Evolutionary conservation across 139 green algal species (phyloP).

Genomic region (Nannochloris sp.): DNA sequence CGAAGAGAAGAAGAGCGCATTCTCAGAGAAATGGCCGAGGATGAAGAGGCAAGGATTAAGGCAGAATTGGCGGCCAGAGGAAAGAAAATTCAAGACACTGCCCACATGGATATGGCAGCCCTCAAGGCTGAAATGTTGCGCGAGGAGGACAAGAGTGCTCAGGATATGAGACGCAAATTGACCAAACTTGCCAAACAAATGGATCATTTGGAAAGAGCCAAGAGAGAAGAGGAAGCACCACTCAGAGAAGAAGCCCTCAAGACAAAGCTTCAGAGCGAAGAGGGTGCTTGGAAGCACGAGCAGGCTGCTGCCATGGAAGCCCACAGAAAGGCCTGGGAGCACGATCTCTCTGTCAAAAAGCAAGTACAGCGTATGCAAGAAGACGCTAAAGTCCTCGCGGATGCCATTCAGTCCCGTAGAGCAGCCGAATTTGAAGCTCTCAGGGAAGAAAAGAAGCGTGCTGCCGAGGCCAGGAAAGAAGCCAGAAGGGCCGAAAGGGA

Average conservation of each 20-base stretch:
- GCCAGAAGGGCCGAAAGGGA: conserved; percentile 51
- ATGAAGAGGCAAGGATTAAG: conserved; percentile 36
- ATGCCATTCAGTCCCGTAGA: conserved; percentile 48
- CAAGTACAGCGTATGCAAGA: conserved; percentile 38
- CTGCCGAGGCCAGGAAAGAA: conserved; percentile 19
- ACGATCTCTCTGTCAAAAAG: conserved; percentile 75
- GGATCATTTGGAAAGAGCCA: conserved; percentile 93
- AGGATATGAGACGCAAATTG: conserved; percentile 61
- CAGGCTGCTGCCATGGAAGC: conserved; percentile 26
- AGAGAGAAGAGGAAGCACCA: conserved; percentile 83
- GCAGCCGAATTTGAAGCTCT: conserved; percentile 83
- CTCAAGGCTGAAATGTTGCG: conserved; percentile 43
- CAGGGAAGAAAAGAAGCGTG: not conserved
- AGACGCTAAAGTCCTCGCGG: conserved; percentile 34
- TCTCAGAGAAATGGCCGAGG: conserved; percentile 64
- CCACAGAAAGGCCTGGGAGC: conserved; percentile 63
- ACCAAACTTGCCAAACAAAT: conserved; percentile 57
- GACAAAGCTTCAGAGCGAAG: conserved; percentile 38
- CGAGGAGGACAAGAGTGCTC: conserved; percentile 47
- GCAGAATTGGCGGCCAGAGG: conserved; percentile 24
- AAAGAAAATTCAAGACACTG: conserved; percentile 23
- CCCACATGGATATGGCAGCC: conserved; percentile 14
- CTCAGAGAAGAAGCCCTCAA: conserved; percentile 30
- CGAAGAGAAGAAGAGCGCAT: conserved; percentile 71
- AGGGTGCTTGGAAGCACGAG: conserved; percentile 26